phyloP scores from a whole-genome alignment of 2,329 filamentous ascomycete species.

The Geosmithia flava region DNA sequence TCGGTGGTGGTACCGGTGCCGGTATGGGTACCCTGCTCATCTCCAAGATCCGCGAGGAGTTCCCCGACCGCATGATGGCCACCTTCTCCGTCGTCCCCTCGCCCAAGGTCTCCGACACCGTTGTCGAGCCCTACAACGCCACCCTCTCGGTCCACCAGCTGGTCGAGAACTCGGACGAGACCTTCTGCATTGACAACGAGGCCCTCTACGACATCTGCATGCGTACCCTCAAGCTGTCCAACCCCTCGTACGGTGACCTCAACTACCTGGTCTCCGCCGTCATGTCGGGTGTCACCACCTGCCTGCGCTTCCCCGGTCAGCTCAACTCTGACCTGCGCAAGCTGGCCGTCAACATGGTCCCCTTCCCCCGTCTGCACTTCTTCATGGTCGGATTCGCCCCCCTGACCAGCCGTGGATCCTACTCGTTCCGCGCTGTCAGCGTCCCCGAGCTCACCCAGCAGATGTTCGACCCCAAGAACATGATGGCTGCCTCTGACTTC shows the following conservation, averaged over 20 bases:
- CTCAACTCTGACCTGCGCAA: conserved; percentile 99
- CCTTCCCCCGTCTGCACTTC: conserved; percentile 99
- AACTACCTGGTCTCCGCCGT: conserved; percentile 99
- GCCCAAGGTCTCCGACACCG: conserved; percentile 98
- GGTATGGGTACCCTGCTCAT: conserved; percentile 99
- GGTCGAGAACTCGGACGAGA: conserved; percentile 99
- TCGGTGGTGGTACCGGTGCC: conserved; percentile 99
- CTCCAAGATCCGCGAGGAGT: conserved; percentile 99
- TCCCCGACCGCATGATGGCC: conserved; percentile 99
- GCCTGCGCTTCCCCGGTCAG: conserved; percentile 97
- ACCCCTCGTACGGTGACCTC: conserved; percentile 97
- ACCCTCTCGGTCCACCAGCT: conserved; percentile 98
- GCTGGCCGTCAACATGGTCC: conserved; percentile 99
- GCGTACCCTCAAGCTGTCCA: conserved; percentile 96
- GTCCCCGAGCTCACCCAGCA: conserved; percentile 99
- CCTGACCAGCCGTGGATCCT: conserved; percentile 71
- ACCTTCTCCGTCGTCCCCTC: conserved; percentile 99
- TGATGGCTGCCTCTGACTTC: conserved; percentile 99
- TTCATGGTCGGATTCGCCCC: conserved; percentile 99
- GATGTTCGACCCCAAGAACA: conserved; percentile 99
- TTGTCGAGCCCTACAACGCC: conserved; percentile 99
- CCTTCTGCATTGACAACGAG: conserved; percentile 99
- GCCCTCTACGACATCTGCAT: conserved; percentile 99
- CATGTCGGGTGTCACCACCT: conserved; percentile 99
- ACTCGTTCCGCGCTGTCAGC: conserved; percentile 95